These are phyloP conservation scores for Pythium myriotylum DNA, from an alignment of 352 stramenopile genomes.

Conservation along the genomic window DNA sequence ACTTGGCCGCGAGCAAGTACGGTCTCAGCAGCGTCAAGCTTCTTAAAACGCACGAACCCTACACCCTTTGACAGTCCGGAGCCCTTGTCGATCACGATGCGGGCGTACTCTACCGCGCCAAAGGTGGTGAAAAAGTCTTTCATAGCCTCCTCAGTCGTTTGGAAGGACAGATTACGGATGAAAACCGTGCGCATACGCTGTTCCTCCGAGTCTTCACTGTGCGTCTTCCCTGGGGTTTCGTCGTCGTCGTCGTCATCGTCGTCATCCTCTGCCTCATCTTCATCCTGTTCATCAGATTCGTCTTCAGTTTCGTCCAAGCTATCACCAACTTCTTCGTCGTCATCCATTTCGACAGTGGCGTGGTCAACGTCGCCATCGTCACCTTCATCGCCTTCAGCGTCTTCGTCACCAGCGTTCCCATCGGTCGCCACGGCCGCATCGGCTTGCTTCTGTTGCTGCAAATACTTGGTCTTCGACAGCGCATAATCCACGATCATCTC, in stretches of 20 bases:
- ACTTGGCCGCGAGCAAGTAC: conserved; percentile 61
- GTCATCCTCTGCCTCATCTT: conserved; percentile 36
- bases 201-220: conserved; percentile 69
- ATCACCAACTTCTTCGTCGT: conserved; percentile 44
- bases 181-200: conserved; percentile 84
- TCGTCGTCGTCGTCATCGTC: conserved; percentile 30
- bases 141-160: conserved; percentile 72
- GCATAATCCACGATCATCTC: conserved; percentile 89
- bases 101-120: conserved; percentile 77
- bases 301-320: too few relatives aligned
- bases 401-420: conserved; percentile 29
- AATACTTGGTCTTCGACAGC: conserved; percentile 77
- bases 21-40: conserved; percentile 49
- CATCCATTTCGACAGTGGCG: conserved; percentile 39
- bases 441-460: conserved; percentile 59
- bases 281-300: conserved; percentile 51
- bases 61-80: conserved; percentile 83
- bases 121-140: conserved; percentile 77
- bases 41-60: conserved; percentile 82
- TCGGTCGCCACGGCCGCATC: conserved; percentile 34
- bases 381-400: conserved; percentile 34
- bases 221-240: conserved; percentile 17
- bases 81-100: conserved; percentile 79
- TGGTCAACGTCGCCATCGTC: conserved; percentile 39
- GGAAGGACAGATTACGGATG: conserved; percentile 86